These are phyloP conservation scores for Botrytis sinoallii DNA, from an alignment of 2,329 filamentous ascomycete species.

Conservation along the genomic window DNA sequence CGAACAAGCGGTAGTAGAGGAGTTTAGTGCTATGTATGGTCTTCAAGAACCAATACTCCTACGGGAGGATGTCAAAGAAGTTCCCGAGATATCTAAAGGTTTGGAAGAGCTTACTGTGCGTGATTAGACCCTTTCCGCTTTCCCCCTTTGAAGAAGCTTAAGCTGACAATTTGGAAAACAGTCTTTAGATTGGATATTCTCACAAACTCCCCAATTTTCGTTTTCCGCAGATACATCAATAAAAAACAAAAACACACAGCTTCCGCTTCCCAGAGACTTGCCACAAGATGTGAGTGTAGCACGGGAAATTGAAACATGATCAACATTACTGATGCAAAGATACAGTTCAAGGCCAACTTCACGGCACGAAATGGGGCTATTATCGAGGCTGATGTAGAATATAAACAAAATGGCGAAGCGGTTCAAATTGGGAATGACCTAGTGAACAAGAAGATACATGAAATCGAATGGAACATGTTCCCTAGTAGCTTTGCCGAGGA, in stretches of 20 bases:
- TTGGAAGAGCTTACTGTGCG: conserved; percentile 59
- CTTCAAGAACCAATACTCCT: conserved; percentile 37
- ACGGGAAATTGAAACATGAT: background rate
- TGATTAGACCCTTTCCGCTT: background rate
- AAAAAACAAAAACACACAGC: background rate
- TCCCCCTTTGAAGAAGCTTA: conserved; percentile 3
- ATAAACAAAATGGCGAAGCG: background rate
- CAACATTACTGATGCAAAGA: conserved; percentile 9
- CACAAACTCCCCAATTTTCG: conserved; percentile 80
- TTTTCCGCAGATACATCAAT: conserved; percentile 54
- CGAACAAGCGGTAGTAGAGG: conserved; percentile 53
- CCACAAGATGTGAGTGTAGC: conserved; percentile 14
- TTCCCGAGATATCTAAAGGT: conserved; percentile 58
- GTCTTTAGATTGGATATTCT: conserved; percentile 73
- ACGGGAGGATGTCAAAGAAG: conserved; percentile 38
- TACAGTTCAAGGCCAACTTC: conserved; percentile 24
- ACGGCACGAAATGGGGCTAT: conserved; percentile 30
- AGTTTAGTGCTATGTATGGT: conserved; percentile 69
- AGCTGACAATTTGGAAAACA: conserved; percentile 37
- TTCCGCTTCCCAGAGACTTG: conserved; percentile 7
- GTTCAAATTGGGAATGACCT: background rate
- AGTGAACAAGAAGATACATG: conserved; percentile 42
- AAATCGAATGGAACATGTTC: conserved; percentile 43
- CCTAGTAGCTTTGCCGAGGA: background rate
- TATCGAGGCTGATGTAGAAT: conserved; percentile 22